These are phyloP conservation scores for Filosporella fistucella DNA, from an alignment of 495 filamentous ascomycete species.

Conservation along the genomic window DNA sequence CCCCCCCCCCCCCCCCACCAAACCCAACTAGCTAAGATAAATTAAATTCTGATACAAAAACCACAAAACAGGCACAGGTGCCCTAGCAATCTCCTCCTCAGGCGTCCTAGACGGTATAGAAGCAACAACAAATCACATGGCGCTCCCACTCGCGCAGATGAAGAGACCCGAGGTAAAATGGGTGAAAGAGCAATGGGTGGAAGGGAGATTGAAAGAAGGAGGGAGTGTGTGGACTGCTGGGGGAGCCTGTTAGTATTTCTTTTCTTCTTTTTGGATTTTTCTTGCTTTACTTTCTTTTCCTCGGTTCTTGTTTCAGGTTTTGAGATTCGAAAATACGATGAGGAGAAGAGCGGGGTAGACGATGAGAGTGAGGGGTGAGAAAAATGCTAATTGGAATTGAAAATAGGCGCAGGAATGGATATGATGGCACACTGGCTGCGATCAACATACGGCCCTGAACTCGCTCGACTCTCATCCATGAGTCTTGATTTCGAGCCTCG, in stretches of 20 bases:
- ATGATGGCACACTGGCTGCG: constrained; percentile 33
- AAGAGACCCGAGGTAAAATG: constrained; percentile 29
- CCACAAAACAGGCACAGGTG: constrained; percentile 33
- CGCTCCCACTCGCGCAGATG: constrained; percentile 17
- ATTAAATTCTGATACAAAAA: no score
- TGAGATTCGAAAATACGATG: no score
- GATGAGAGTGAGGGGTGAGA: no score
- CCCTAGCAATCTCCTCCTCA: constrained; percentile 16
- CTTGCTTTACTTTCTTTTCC: no score
- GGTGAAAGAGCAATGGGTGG: constrained; percentile 32
- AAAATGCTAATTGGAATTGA: no score
- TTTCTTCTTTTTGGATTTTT: no score
- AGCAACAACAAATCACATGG: constrained; percentile 29
- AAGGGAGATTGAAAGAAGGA: no score
- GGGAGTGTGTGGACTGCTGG: constrained; percentile 33
- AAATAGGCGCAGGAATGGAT: constrained; percentile 36
- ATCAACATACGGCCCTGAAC: constrained; percentile 24
- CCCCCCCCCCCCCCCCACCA: no score
- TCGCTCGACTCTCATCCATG: constrained; percentile 14
- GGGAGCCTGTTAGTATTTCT: constrained; percentile 30
- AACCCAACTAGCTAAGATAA: no score
- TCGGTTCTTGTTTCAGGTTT: no score
- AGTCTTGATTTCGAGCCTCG: constrained; percentile 20
- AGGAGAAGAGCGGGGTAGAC: no score
- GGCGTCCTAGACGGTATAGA: constrained; percentile 25